Percentiles rank a stretch among this genome's conserved stretches.
These are phyloP conservation scores for Chlorociboria aeruginascens DNA, from an alignment of 495 filamentous ascomycete genomes.

Conservation along the genomic window DNA sequence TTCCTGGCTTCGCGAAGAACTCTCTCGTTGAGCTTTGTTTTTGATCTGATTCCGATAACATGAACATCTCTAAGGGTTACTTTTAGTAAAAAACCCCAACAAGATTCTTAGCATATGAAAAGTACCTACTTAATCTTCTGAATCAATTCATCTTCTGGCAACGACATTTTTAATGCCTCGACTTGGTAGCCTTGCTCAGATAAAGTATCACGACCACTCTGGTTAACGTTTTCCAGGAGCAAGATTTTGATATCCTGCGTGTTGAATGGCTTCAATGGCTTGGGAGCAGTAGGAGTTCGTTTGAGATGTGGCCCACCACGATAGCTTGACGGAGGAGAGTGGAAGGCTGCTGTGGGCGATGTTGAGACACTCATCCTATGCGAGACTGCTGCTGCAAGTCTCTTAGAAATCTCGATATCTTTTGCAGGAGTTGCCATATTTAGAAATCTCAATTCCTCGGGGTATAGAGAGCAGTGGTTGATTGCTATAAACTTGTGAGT, in stretches of 20 bases:
- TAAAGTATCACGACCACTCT: slow-evolving; percentile 75
- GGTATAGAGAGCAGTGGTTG: background rate
- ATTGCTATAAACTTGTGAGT: background rate
- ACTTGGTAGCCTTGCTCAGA: slow-evolving; percentile 88
- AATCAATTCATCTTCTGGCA: slow-evolving; percentile 88
- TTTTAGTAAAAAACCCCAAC: background rate
- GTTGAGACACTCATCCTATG: slow-evolving; percentile 44
- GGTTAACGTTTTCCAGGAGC: slow-evolving; percentile 90
- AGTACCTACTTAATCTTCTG: slow-evolving; percentile 75
- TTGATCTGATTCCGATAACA: slow-evolving; percentile 95
- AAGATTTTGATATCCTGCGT: slow-evolving; percentile 94
- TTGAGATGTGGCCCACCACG: slow-evolving; percentile 20
- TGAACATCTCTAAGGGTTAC: slow-evolving; percentile 65
- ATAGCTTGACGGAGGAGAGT: slow-evolving; percentile 45
- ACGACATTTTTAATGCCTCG: slow-evolving; percentile 74
- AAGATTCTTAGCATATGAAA: background rate
- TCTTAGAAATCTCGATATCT: slow-evolving; percentile 24
- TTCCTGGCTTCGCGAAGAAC: slow-evolving; percentile 85
- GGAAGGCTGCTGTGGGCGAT: slow-evolving; percentile 54
- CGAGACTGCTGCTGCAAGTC: slow-evolving; percentile 30
- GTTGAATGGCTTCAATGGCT: slow-evolving; percentile 89
- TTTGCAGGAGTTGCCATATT: slow-evolving; percentile 18
- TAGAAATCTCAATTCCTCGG: too few species aligned
- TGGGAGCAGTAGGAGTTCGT: slow-evolving; percentile 29
- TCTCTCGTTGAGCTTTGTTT: slow-evolving; percentile 82